phyloP scores from a whole-genome alignment of 805 yeast genomes.

The Metschnikowia similis region DNA sequence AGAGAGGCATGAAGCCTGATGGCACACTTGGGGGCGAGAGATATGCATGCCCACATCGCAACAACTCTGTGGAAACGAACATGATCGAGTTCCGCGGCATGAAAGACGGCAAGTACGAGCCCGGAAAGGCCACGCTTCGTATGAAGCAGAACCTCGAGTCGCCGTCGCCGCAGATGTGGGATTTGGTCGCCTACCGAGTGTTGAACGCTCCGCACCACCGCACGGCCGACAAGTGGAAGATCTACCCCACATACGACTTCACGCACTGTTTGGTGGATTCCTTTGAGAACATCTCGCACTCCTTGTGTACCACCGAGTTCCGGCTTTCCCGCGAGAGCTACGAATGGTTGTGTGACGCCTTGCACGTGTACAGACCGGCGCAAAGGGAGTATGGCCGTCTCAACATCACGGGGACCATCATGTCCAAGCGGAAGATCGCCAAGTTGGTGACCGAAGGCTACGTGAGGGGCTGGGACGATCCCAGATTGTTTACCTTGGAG shows the following conservation, averaged over 20 bases:
- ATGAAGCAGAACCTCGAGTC: slow-evolving; percentile 91
- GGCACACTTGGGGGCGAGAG: slow-evolving; percentile 95
- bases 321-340: slow-evolving; percentile 88
- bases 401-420: slow-evolving; percentile 87
- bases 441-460: slow-evolving; percentile 74
- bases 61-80: slow-evolving; percentile 66
- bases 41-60: slow-evolving; percentile 74
- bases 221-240: slow-evolving; percentile 96
- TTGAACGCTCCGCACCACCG: slow-evolving; percentile 90
- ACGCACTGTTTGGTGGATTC: slow-evolving; percentile 99
- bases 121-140: slow-evolving; percentile 91
- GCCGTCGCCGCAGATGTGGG: slow-evolving; percentile 99
- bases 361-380: slow-evolving; percentile 95
- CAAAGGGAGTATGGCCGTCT: slow-evolving; percentile 98
- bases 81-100: slow-evolving; percentile 79
- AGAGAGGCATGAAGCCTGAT: slow-evolving; percentile 87
- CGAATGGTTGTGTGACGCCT: slow-evolving; percentile 96
- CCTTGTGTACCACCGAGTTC: slow-evolving; percentile 95
- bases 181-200: slow-evolving; percentile 93
- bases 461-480: slow-evolving; percentile 98
- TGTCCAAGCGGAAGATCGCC: slow-evolving; percentile 95
- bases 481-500: slow-evolving; percentile 90
- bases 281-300: slow-evolving; percentile 92
- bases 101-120: slow-evolving; percentile 84
- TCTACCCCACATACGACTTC: slow-evolving; percentile 97